These are phyloP conservation scores for Miscanthus lutarioriparius DNA, from an alignment of 176 grass and related monocot genomes.

Conservation along the genomic window DNA sequence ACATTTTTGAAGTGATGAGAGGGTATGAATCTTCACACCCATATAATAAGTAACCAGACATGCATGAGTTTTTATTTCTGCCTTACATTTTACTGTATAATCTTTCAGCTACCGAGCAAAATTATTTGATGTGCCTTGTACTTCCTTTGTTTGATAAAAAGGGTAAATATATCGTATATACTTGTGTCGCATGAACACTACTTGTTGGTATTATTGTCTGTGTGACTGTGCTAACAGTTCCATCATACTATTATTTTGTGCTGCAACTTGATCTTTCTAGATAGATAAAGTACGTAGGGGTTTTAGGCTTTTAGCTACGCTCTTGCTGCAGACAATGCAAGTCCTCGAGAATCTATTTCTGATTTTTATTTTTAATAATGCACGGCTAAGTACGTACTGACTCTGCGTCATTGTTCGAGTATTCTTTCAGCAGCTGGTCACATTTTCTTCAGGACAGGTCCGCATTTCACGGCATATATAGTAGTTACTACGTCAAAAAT, in stretches of 20 bases:
- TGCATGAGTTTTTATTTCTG: background rate
- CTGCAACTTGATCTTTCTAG: background rate
- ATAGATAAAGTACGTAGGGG: background rate
- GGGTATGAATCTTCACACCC: background rate
- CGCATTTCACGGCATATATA: background rate
- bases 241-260: background rate
- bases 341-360: background rate
- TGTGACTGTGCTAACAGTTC: background rate
- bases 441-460: background rate
- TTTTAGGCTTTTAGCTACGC: background rate
- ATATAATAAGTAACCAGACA: background rate
- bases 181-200: background rate
- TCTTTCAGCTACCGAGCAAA: background rate
- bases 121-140: background rate
- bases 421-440: background rate
- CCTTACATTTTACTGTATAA: background rate
- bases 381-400: background rate
- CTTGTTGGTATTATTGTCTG: background rate
- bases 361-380: background rate
- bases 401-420: background rate
- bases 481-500: background rate
- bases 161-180: background rate
- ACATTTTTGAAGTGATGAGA: background rate
- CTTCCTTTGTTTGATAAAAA: background rate
- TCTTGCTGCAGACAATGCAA: background rate